Percentiles rank a stretch among this genome's conserved stretches.
Evolutionary conservation across 1,139 yeast species (phyloP).

Genomic region (Magnusiomyces clavatus): DNA sequence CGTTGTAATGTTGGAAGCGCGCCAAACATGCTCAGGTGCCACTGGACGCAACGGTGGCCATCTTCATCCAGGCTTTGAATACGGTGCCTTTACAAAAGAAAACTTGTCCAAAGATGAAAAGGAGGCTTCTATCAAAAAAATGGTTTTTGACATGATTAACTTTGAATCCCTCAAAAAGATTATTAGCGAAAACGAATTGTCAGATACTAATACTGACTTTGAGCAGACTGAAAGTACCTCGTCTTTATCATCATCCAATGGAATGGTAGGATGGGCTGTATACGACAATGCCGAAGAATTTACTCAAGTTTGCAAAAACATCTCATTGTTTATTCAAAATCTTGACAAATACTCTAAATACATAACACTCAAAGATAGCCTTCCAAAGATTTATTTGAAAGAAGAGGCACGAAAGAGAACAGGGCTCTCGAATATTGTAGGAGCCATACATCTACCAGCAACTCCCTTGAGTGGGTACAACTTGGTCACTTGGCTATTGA

Average conservation of each 20-base stretch:
- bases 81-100: conserved; percentile 20
- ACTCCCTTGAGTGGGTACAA: conserved; percentile 39
- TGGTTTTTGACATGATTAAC: conserved; percentile 21
- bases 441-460: conserved; percentile 36
- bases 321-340: conserved; percentile 7
- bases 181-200: conserved; percentile 30
- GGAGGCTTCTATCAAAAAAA: conserved; percentile 20
- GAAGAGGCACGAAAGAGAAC: conserved; percentile 17
- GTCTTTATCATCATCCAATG: conserved; percentile 15
- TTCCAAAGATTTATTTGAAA: conserved; percentile 12
- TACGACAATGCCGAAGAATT: conserved; percentile 19
- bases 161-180: conserved; percentile 18
- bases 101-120: conserved; percentile 29
- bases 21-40: conserved; percentile 41
- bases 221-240: neutral
- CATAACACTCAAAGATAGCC: conserved; percentile 2
- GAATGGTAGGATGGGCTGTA: conserved; percentile 32
- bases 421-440: conserved; percentile 18
- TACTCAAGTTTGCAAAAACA: conserved; percentile 14
- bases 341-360: neutral
- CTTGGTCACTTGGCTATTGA: conserved; percentile 31
- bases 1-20: conserved; percentile 37
- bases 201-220: conserved; percentile 13
- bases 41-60: conserved; percentile 47
- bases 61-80: conserved; percentile 34